phyloP scores from a whole-genome alignment of 257 asterid species.

The Anisodus acutangulus region DNA sequence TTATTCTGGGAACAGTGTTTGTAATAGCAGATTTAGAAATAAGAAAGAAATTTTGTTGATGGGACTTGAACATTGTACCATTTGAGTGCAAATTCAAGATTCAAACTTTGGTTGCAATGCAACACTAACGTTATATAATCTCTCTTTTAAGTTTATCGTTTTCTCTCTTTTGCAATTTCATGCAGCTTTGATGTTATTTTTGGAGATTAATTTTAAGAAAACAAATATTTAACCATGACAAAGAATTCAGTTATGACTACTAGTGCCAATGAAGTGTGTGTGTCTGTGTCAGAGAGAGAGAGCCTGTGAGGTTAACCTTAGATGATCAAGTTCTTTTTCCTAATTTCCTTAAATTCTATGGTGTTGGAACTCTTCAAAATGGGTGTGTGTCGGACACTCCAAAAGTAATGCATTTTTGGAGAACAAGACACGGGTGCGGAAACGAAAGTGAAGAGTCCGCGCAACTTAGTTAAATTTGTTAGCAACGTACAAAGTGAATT shows the following conservation, averaged over 20 bases:
- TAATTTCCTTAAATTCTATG: not conserved
- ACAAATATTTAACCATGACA: too few relatives aligned
- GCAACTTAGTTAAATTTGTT: too few relatives aligned
- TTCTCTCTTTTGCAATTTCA: too few relatives aligned
- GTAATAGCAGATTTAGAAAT: not conserved
- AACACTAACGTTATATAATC: not conserved
- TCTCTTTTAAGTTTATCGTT: not conserved
- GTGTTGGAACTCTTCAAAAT: too few relatives aligned
- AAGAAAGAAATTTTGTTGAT: not conserved
- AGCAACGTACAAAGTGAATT: not conserved
- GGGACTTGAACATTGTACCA: not conserved
- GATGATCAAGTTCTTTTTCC: not conserved
- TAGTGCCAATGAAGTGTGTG: not conserved
- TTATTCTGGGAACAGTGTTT: not conserved
- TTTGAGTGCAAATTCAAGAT: not conserved
- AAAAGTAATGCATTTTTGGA: too few relatives aligned
- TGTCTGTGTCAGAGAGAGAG: too few relatives aligned
- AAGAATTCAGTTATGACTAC: not conserved
- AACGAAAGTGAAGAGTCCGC: too few relatives aligned
- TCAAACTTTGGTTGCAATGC: not conserved
- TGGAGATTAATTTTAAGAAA: too few relatives aligned
- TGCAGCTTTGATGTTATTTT: too few relatives aligned
- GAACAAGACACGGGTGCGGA: too few relatives aligned
- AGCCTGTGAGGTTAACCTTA: not conserved
- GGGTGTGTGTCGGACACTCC: too few relatives aligned